Evolutionary conservation across 2,329 filamentous ascomycete species (phyloP).

Genomic region (Emmonsiellopsis sp.): DNA sequence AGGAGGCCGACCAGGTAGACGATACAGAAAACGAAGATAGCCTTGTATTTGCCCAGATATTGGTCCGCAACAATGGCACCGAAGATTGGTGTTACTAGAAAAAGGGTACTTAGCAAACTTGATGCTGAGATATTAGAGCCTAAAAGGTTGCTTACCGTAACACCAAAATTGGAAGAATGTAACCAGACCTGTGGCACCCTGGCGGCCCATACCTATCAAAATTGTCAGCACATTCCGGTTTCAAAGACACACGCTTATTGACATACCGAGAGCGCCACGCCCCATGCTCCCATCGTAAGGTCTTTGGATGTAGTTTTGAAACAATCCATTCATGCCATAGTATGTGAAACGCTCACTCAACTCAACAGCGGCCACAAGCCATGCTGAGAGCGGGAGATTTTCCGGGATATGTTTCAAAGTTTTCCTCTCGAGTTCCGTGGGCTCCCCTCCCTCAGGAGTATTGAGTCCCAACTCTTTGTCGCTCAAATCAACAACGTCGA

Average conservation of each 20-base stretch:
- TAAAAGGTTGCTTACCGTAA: constrained; percentile 28
- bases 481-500: constrained; percentile 1
- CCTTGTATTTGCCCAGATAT: constrained; percentile 53
- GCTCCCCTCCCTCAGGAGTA: constrained; percentile 42
- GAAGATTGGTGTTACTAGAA: constrained; percentile 44
- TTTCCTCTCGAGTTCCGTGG: constrained; percentile 42
- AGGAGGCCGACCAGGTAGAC: constrained; percentile 51
- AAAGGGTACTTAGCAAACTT: neutral
- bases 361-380: constrained; percentile 48
- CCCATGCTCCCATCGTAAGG: constrained; percentile 30
- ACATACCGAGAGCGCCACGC: constrained; percentile 32
- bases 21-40: constrained; percentile 46
- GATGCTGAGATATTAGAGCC: neutral
- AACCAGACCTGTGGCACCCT: constrained; percentile 39
- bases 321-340: constrained; percentile 45
- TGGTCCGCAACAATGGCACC: constrained; percentile 52
- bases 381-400: constrained; percentile 46
- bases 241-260: neutral
- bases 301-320: constrained; percentile 47
- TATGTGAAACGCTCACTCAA: constrained; percentile 51
- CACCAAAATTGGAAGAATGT: constrained; percentile 49
- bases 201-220: constrained; percentile 24
- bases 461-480: constrained; percentile 3
- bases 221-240: constrained; percentile 2
- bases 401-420: constrained; percentile 46